A percentile compares a stretch with the other conserved stretches of the same genome.
Conservation (phyloP, 768 basidiomycete species). For the Boletus fagicola region DNA sequence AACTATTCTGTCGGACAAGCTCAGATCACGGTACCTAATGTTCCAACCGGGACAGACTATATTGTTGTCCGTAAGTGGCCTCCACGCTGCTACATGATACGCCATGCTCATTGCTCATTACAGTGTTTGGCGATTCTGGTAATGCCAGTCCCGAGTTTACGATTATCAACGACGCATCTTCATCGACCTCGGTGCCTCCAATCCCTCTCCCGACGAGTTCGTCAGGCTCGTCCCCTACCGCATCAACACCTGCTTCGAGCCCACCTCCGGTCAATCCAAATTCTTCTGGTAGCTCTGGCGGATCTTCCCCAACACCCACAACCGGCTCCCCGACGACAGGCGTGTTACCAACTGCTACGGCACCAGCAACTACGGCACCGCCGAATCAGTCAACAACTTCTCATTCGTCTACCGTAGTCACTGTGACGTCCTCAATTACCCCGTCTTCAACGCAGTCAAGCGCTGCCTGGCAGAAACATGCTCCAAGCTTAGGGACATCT, state of each 20-base stretch:
- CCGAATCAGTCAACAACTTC: background rate
- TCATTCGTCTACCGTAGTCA: slow-evolving; percentile 7
- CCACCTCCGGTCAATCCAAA: background rate
- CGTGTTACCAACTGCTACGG: background rate
- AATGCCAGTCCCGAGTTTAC: slow-evolving; percentile 41
- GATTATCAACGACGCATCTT: slow-evolving; percentile 57
- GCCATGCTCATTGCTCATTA: background rate
- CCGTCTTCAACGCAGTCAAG: slow-evolving; percentile 18
- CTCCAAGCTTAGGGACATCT: slow-evolving; percentile 12
- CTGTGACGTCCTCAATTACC: background rate
- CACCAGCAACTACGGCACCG: slow-evolving; percentile 1
- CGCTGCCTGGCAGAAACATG: slow-evolving; percentile 28
- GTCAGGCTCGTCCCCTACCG: background rate
- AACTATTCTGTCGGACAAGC: slow-evolving; percentile 32
- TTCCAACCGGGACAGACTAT: slow-evolving; percentile 32
- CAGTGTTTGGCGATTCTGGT: slow-evolving; percentile 43
- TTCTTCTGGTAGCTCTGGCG: background rate
- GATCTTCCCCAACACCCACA: background rate
- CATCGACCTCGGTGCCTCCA: slow-evolving; percentile 24
- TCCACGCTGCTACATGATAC: no score
- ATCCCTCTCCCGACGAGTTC: slow-evolving; percentile 3
- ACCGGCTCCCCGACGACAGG: background rate
- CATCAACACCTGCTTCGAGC: slow-evolving; percentile 1
- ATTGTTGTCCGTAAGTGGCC: slow-evolving; percentile 37
- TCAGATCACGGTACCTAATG: slow-evolving; percentile 36